Base-by-base conservation (phyloP, 257 asterid genomes). In the Vinca minor region DNA sequence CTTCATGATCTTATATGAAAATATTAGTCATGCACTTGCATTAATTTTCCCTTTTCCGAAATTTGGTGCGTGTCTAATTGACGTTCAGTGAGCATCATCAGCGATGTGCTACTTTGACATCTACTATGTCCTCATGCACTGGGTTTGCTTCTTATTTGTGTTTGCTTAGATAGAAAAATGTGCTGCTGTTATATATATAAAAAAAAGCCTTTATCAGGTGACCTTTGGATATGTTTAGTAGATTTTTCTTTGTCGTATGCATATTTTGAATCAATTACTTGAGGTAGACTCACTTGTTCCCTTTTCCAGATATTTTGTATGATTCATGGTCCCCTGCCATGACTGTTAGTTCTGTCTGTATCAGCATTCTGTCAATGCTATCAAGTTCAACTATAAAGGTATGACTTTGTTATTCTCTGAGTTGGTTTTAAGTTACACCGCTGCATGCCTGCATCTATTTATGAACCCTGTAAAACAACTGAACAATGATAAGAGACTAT, bases 281-380 rank as follows among this genome's bases (percentile, higher is more conserved):
- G 21, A 5, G 20, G 20, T 26, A 28, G 38, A 54, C 59, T 53
- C 35, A 54, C 38, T 41, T 58, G 21, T 58, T 59, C 14, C 54
- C 17, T 28, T 63, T 9, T 69, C 59, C 91, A 92, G 98, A 92
- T 81, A 92, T 92, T 73, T 61, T 92, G 57, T 92, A 92, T 12
- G 98, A 92, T 76, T 89, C 98, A 1, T 92, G 98, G 98, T 92
- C 98, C 39, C 98, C 98, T 26, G 98, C 98, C 21, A 92, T 92
- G 98, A 92, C 98, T 52, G 98, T 92, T 39, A 85, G 97, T 80
- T 92, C 98, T 18, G 69, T 92, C 74, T 92, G 98, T 76, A 92
- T 92, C 81, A 92, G 98, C 85, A 87, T 92, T 78, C 95, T 92
- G 42, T 92, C 98, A 47, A 92, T 92, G 98, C 63, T 92, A 71